phyloP scores from a whole-genome alignment of 495 filamentous ascomycete species.

The Neurospora africana region DNA sequence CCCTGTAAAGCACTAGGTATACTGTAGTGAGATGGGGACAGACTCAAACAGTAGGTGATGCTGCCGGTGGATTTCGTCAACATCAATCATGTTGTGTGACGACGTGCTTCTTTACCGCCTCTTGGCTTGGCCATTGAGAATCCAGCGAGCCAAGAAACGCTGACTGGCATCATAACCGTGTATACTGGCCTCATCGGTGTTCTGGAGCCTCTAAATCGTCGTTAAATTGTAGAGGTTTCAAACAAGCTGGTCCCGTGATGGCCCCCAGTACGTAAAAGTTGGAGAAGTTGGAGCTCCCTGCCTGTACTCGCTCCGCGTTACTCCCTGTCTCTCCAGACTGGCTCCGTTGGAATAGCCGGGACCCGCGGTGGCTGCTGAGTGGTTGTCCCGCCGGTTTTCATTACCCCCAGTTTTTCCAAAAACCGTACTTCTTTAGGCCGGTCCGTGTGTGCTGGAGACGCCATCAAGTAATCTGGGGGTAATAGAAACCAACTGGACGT shows the following conservation, averaged over 20 bases:
- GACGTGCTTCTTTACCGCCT: conserved; percentile 13
- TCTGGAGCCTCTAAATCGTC: not conserved
- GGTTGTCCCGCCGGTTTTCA: conserved; percentile 13
- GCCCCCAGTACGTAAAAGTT: conserved; percentile 20
- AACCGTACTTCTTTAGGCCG: not conserved
- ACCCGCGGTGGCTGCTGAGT: conserved; percentile 6
- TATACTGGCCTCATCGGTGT: conserved; percentile 10
- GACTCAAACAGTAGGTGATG: not conserved
- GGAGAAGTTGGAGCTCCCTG: not conserved
- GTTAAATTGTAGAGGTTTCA: conserved; percentile 5
- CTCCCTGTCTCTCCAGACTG: not conserved
- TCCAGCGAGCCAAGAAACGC: not conserved
- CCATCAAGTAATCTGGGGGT: conserved; percentile 33
- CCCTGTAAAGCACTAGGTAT: not conserved
- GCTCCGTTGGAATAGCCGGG: conserved; percentile 5
- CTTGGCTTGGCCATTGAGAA: conserved; percentile 4
- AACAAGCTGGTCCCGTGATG: conserved; percentile 19
- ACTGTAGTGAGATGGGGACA: not conserved
- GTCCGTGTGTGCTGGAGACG: conserved; percentile 10
- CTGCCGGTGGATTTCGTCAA: not conserved
- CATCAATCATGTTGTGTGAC: not conserved
- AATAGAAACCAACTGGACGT: conserved; percentile 23
- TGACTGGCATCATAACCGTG: conserved; percentile 12
- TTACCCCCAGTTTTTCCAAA: conserved; percentile 16
- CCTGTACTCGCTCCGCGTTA: not conserved